These are phyloP conservation scores for Plasmopara muralis DNA, from an alignment of 352 stramenopile genomes.

Conservation along the genomic window DNA sequence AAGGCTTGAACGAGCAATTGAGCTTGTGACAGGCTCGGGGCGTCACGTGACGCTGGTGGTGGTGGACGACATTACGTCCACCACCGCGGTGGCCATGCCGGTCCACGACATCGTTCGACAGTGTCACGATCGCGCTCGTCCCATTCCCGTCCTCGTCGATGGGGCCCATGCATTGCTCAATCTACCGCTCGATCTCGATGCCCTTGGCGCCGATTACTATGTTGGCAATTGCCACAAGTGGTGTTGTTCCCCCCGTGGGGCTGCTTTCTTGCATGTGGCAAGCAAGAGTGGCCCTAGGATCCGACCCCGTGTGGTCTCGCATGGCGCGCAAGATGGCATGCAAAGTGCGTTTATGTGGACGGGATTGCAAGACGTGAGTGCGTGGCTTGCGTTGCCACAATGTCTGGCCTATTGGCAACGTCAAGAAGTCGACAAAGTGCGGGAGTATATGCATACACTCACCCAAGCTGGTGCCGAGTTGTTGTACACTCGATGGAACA, in stretches of 20 bases:
- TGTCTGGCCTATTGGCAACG: slow-evolving; percentile 82
- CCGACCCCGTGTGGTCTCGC: slow-evolving; percentile 83
- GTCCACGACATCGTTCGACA: slow-evolving; percentile 65
- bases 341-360: slow-evolving; percentile 91
- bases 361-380: slow-evolving; percentile 88
- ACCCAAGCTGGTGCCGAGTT: slow-evolving; percentile 45
- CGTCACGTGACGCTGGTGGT: slow-evolving; percentile 59
- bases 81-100: slow-evolving; percentile 86
- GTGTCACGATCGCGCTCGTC: slow-evolving; percentile 30
- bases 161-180: slow-evolving; percentile 89
- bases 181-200: slow-evolving; percentile 58
- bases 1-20: slow-evolving; percentile 30
- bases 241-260: slow-evolving; percentile 85
- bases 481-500: slow-evolving; percentile 51
- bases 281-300: slow-evolving; percentile 15
- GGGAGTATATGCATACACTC: slow-evolving; percentile 62
- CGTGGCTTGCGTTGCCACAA: slow-evolving; percentile 77
- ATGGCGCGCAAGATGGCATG: slow-evolving; percentile 86
- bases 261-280: slow-evolving; percentile 82
- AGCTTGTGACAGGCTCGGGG: slow-evolving; percentile 23
- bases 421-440: slow-evolving; percentile 34
- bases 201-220: slow-evolving; percentile 87
- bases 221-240: slow-evolving; percentile 94
- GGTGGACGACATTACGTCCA: slow-evolving; percentile 92
- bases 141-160: slow-evolving; percentile 82